Percentiles rank a stretch among this genome's conserved stretches.
Evolutionary conservation across 1,284 basidiomycete genomes (phyloP).

Genomic region (Trichosporon ovoides): DNA sequence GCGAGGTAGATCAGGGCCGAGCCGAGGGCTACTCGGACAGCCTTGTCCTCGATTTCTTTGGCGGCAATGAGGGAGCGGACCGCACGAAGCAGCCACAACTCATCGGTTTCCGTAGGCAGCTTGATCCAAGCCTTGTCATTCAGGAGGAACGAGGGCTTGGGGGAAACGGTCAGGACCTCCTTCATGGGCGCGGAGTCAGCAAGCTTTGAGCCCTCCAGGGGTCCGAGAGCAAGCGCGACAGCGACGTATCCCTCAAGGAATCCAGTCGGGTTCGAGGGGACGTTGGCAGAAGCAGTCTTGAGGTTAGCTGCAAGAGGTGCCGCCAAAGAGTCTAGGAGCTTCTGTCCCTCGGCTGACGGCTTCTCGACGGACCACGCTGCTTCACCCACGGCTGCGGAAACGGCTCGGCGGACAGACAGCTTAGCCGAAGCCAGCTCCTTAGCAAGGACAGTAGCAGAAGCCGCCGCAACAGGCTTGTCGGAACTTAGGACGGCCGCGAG

Average conservation of each 20-base stretch:
- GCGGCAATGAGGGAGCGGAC: slow-evolving; percentile 55
- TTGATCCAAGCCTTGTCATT: slow-evolving; percentile 83
- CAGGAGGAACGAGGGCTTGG: slow-evolving; percentile 76
- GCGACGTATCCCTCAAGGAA: slow-evolving; percentile 79
- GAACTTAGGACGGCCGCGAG: slow-evolving; percentile 55
- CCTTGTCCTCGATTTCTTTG: slow-evolving; percentile 58
- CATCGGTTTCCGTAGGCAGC: slow-evolving; percentile 60
- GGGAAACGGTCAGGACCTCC: slow-evolving; percentile 44
- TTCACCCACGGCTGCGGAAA: slow-evolving; percentile 56
- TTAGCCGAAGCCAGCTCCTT: slow-evolving; percentile 66
- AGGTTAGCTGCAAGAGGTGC: slow-evolving; percentile 64
- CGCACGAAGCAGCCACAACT: slow-evolving; percentile 72
- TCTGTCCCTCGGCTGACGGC: slow-evolving; percentile 45
- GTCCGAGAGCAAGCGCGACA: slow-evolving; percentile 62
- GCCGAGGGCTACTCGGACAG: slow-evolving; percentile 59
- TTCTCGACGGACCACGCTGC: slow-evolving; percentile 52
- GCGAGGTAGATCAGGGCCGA: slow-evolving; percentile 63
- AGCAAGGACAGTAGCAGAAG: slow-evolving; percentile 54
- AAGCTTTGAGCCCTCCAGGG: slow-evolving; percentile 48
- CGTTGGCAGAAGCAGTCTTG: slow-evolving; percentile 52
- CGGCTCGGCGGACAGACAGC: slow-evolving; percentile 54
- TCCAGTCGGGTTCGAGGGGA: slow-evolving; percentile 60
- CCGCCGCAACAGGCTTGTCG: slow-evolving; percentile 50
- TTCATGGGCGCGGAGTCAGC: slow-evolving; percentile 40
- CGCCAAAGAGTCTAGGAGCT: slow-evolving; percentile 56